These are phyloP conservation scores for Plenodomus tracheiphilus DNA, from an alignment of 2,329 filamentous ascomycete species.

Conservation along the genomic window DNA sequence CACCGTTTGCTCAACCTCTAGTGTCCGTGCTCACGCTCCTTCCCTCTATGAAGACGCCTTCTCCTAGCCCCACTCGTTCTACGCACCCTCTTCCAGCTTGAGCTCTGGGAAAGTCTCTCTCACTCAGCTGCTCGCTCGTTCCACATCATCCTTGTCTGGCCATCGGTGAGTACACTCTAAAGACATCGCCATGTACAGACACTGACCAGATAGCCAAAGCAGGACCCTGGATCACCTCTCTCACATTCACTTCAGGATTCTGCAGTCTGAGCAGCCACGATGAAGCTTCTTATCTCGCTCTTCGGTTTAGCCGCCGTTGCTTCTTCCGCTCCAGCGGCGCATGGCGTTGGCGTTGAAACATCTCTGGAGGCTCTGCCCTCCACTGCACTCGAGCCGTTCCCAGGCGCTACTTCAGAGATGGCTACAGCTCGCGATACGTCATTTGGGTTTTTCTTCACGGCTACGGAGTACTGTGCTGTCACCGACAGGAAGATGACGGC, in stretches of 20 bases:
- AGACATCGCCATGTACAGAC: neutral
- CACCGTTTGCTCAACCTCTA: constrained; percentile 1
- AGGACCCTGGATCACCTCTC: neutral
- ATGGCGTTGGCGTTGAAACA: too few relatives aligned
- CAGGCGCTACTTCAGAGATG: too few relatives aligned
- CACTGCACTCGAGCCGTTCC: too few relatives aligned
- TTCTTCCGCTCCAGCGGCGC: too few relatives aligned
- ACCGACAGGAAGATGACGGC: neutral
- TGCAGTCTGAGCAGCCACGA: neutral
- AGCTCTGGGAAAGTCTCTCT: neutral
- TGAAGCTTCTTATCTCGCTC: neutral
- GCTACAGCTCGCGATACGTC: too few relatives aligned
- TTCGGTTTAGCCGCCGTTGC: neutral
- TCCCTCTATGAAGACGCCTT: neutral
- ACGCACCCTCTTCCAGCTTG: neutral
- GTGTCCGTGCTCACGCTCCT: neutral
- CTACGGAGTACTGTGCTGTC: neutral
- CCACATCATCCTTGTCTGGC: too few relatives aligned
- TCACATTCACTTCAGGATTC: neutral
- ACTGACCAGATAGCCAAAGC: neutral
- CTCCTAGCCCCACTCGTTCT: neutral
- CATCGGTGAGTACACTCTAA: neutral
- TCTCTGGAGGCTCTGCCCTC: too few relatives aligned
- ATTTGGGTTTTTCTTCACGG: neutral
- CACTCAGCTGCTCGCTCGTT: neutral